Evolutionary conservation across 768 basidiomycete genomes (phyloP).

Genomic region (Kwoniella sp.): DNA sequence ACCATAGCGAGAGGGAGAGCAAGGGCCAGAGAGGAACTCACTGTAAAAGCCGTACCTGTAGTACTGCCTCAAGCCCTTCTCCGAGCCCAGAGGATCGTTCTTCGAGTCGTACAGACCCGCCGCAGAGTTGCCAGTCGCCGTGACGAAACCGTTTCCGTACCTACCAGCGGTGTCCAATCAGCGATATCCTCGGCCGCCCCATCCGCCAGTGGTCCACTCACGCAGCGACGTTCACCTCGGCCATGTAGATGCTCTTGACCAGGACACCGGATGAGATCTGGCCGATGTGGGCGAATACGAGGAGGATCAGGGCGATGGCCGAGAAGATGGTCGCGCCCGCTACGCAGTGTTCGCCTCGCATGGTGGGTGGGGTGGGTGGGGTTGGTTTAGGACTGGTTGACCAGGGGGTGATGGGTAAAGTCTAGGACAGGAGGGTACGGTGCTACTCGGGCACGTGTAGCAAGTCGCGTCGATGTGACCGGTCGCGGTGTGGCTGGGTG

Average conservation of each 20-base stretch:
- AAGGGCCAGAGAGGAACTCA: constrained; percentile 15
- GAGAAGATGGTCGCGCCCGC: constrained; percentile 45
- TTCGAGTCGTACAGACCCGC: constrained; percentile 38
- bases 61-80: constrained; percentile 37
- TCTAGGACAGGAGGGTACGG: no score
- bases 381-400: no score
- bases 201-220: constrained; percentile 19
- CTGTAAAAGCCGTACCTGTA: constrained; percentile 48
- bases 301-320: constrained; percentile 41
- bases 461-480: no score
- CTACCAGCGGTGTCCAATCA: neutral
- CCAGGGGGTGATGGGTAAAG: no score
- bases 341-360: constrained; percentile 48
- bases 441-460: no score
- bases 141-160: constrained; percentile 25
- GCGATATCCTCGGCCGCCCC: neutral
- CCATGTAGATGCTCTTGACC: constrained; percentile 37
- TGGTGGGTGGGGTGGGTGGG: no score
- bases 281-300: constrained; percentile 47
- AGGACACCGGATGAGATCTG: constrained; percentile 38
- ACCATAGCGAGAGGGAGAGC: neutral
- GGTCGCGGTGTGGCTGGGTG: no score
- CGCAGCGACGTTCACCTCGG: constrained; percentile 42
- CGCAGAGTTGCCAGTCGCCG: constrained; percentile 27
- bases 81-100: constrained; percentile 33